Evolutionary conservation across 257 asterid genomes (phyloP), one percentile per base, ranked within the genome.

Genomic region (Solanum arcanum): DNA sequence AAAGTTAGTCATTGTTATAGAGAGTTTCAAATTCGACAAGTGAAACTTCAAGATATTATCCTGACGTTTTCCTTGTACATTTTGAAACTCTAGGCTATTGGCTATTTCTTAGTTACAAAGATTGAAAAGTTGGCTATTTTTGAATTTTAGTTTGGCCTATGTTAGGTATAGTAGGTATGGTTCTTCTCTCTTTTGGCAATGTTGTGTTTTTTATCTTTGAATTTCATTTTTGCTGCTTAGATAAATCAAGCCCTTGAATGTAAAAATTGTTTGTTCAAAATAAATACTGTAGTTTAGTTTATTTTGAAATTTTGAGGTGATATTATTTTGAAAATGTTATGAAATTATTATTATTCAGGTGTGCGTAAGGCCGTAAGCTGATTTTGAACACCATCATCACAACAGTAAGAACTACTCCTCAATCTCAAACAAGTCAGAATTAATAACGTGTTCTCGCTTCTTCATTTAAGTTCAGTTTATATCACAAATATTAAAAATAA

Each of bases 151-250:
- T 14, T 14, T 27, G 25, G 25, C 25, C 84, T 20, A 46, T 46
- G 27, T 78, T 78, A 78, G 66, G 84, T 46, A 64, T 64, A 14
- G 42, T 78, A 46, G 84, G 84, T 46, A 20, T 46, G 84, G 84
- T 56, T 56, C 25, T 56, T 56, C 25, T 42, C 21, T 78, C 29
- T 76, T 44, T 78, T 27, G 64, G 66, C 66, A 46, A 78, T 78
- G 84, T 46, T 46, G 42, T 78, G 21, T 77, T 77, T 15, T 15
- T 25, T 44, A 11, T n/a, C 44, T 47, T 80, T 47, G 85, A 46
- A 29, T 47, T 47, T 49, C 9, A 29, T 29, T 80, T 81, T 81
- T 31, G 69, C 16, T 29, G 27, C 27, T 29, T 49, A 81, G 46
- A 35, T 12, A 49, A 47, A 81, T 29, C 46, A 81, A 49, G 46